Evolutionary conservation across 768 basidiomycete species (phyloP), one percentile per base, ranked within the genome.

Genomic region (Mycena maculata): DNA sequence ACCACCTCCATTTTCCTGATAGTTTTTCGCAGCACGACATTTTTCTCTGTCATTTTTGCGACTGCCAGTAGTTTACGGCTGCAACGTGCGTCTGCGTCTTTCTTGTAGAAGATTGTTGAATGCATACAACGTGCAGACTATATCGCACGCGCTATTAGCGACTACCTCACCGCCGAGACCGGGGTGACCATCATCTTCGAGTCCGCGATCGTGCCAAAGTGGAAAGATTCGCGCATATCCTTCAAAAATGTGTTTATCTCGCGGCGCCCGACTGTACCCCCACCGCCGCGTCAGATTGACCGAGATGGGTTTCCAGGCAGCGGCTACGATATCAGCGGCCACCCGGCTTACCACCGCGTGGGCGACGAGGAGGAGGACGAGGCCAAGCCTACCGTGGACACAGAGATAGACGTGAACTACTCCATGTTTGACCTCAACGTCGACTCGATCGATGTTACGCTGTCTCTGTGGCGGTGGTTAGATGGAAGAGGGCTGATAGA

Each of bases 211-310:
- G 96, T 99, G 12, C 97, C 98, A 3, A 96, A 95, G 77, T 98
- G 96, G 95, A 93, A 95, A 68, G 94, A 96, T 73, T 96, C 95
- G 12, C 91, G 92, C 16, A 91, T 99, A 59, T 96, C 96, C 0
- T 97, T 99, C 86, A 95, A 95, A 76, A 98, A 98, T 71, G 96
- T 99, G 47, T 99, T 93, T 73, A 84, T 99, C 49, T 96, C 95
- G 25, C 90, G 95, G 12, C 86, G 95, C 7, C 92, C 94, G 16
- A 39, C 20, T 31, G 65, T 76, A 12, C 68, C 72, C 7, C 31
- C 73, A 41, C 41, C 60, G 7, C 44, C 67, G 36, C 73, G 67
- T 22, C 71, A 72, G 64, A 73, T 36, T 11, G 74, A 68, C 36
- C n/a, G 10, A 28, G 56, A 63, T 18, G 39, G 62, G 22, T 70